phyloP scores from a whole-genome alignment of 1,139 yeast genomes.

The Yamadazyma taylorii region DNA sequence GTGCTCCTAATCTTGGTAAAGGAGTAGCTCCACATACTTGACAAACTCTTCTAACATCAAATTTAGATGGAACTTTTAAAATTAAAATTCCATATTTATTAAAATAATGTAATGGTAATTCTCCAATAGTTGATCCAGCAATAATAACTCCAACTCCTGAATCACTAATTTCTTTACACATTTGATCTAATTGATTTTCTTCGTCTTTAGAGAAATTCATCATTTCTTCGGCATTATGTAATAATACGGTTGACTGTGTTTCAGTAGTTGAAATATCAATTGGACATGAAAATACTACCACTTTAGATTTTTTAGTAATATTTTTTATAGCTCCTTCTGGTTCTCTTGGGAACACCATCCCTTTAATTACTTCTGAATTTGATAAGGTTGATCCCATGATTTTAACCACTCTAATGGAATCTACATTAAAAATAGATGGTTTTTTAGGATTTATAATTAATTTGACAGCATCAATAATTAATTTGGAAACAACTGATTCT shows the following conservation, averaged over 20 bases:
- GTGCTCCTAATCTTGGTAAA: conserved; percentile 91
- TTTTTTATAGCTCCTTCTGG: conserved; percentile 88
- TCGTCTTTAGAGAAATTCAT: conserved; percentile 94
- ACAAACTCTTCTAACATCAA: conserved; percentile 89
- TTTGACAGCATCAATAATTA: conserved; percentile 86
- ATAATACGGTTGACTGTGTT: conserved; percentile 93
- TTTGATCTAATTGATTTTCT: conserved; percentile 86
- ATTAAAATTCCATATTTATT: conserved; percentile 84
- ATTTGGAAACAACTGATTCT: conserved; percentile 71
- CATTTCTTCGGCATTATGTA: conserved; percentile 97
- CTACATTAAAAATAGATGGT: conserved; percentile 74
- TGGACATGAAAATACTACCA: conserved; percentile 91
- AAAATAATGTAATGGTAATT: conserved; percentile 87
- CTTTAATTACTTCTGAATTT: conserved; percentile 80
- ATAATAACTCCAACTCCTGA: conserved; percentile 85
- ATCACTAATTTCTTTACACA: conserved; percentile 79
- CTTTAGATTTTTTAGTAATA: conserved; percentile 64
- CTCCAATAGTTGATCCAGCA: conserved; percentile 94
- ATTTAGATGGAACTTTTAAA: conserved; percentile 87
- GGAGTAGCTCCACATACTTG: conserved; percentile 99
- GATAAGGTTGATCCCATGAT: conserved; percentile 88
- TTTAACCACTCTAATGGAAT: conserved; percentile 90
- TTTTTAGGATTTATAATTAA: conserved; percentile 69
- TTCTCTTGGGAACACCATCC: conserved; percentile 97
- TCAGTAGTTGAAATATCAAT: conserved; percentile 93